Percentiles rank a stretch among this genome's conserved stretches.
Evolutionary conservation across 495 filamentous ascomycete species (phyloP).

Genomic region (Glonium stellatum): DNA sequence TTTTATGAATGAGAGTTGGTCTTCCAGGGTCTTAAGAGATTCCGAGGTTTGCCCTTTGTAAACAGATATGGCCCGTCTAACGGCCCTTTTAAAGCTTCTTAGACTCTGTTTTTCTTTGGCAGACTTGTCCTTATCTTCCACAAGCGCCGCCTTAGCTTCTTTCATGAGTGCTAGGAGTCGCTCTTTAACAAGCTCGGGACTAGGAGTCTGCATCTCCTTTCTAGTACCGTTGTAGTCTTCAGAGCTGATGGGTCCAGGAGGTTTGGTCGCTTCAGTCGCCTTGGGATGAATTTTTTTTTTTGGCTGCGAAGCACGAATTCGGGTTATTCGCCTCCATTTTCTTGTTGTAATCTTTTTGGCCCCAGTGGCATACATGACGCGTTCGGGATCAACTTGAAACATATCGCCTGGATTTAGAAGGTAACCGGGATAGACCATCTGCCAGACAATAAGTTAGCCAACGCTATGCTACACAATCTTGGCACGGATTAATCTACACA

Average conservation of each 20-base stretch:
- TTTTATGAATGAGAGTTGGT: conserved; percentile 43
- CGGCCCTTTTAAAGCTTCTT: conserved; percentile 21
- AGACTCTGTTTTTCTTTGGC: conserved; percentile 28
- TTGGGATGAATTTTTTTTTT: background rate
- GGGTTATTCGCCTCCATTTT: conserved; percentile 20
- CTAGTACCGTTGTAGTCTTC: background rate
- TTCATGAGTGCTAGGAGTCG: conserved; percentile 18
- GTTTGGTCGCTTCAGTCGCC: conserved; percentile 2
- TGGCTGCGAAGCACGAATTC: conserved; percentile 4
- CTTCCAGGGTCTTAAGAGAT: conserved; percentile 44
- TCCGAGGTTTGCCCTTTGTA: conserved; percentile 37
- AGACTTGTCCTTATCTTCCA: conserved; percentile 27
- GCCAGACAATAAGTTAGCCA: background rate
- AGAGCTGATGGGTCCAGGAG: background rate
- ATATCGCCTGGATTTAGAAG: conserved; percentile 95
- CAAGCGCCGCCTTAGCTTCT: conserved; percentile 15
- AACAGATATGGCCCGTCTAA: conserved; percentile 48
- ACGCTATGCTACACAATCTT: background rate
- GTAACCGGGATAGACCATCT: conserved; percentile 93
- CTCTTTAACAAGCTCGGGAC: conserved; percentile 19
- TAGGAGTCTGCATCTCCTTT: conserved; percentile 21
- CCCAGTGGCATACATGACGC: conserved; percentile 82
- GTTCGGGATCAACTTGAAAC: conserved; percentile 87
- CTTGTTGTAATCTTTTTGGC: conserved; percentile 53
- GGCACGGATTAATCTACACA: background rate